Conservation (phyloP, 2,329 filamentous ascomycete genomes). For the Cladophialophora bantiana region DNA sequence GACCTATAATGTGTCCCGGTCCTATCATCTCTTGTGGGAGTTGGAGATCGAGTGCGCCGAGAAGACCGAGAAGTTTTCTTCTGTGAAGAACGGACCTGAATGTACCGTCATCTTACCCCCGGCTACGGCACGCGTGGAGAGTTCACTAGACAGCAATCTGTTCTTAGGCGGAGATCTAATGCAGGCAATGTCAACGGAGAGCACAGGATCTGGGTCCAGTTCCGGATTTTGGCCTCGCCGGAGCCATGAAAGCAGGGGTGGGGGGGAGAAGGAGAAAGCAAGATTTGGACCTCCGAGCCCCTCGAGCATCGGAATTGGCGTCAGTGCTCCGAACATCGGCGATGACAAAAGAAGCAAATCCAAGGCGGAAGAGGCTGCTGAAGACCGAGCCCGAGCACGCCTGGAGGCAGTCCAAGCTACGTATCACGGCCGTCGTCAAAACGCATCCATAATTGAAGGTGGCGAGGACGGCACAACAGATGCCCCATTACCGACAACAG, state of each 20-base stretch:
- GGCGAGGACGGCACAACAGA: not conserved
- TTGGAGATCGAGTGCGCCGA: conserved; percentile 37
- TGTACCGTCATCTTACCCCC: conserved; percentile 27
- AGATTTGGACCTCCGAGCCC: conserved; percentile 3
- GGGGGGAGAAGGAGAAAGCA: conserved; percentile 26
- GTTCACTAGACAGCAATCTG: not conserved
- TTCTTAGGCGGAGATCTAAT: conserved; percentile 4
- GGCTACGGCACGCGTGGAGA: conserved; percentile 18
- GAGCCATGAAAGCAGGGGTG: conserved; percentile 10
- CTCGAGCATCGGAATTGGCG: conserved; percentile 1
- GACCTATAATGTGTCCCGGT: conserved; percentile 35
- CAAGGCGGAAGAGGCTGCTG: conserved; percentile 31
- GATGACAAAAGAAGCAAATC: conserved; percentile 11
- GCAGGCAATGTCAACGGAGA: conserved; percentile 14
- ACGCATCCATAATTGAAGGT: not conserved
- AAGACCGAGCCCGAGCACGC: conserved; percentile 24
- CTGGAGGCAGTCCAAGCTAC: conserved; percentile 7
- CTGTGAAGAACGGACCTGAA: conserved; percentile 15
- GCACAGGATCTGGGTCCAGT: conserved; percentile 19
- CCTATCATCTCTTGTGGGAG: conserved; percentile 35
- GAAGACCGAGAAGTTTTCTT: conserved; percentile 30
- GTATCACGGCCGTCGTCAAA: conserved; percentile 6
- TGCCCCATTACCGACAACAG: not conserved
- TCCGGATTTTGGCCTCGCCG: conserved; percentile 22
- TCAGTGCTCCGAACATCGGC: not conserved